Percentiles rank a stretch among this genome's conserved stretches.
phyloP scores from a whole-genome alignment of 257 asterid species.

The Salvia miltiorrhiza region DNA sequence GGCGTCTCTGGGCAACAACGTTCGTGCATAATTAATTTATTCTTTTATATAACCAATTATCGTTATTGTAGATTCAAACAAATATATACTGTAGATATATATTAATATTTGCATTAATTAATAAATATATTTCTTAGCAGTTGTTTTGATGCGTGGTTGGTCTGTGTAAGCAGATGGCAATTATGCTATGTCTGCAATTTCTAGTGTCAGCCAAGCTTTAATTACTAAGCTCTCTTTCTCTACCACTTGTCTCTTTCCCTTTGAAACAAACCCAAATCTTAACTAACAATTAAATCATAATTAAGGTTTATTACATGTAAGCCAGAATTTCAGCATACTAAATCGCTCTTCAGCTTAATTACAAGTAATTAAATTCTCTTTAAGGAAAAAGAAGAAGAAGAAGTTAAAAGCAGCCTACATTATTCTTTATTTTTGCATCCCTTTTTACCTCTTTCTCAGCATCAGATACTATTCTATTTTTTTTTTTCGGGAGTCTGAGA shows the following conservation, averaged over 20 bases:
- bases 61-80: background rate
- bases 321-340: background rate
- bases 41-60: background rate
- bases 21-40: background rate
- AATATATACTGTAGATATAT: too few species aligned
- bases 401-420: constrained; percentile 13
- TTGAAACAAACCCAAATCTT: constrained; percentile 23
- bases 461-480: constrained; percentile 33
- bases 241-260: constrained; percentile 30
- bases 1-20: background rate
- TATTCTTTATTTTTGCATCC: too few species aligned
- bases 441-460: constrained; percentile 5
- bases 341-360: background rate
- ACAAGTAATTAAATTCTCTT: background rate
- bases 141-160: constrained; percentile 23
- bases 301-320: constrained; percentile 5
- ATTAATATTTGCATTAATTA: too few species aligned
- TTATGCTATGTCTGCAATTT: constrained; percentile 31
- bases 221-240: constrained; percentile 11
- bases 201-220: constrained; percentile 32
- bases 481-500: background rate
- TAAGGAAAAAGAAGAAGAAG: background rate
- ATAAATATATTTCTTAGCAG: background rate
- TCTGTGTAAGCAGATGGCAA: constrained; percentile 27
- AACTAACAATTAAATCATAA: constrained; percentile 12